Evolutionary conservation across 768 basidiomycete species (phyloP), one percentile per base, ranked within the genome.

Genomic region (Gymnopilus dilepis): DNA sequence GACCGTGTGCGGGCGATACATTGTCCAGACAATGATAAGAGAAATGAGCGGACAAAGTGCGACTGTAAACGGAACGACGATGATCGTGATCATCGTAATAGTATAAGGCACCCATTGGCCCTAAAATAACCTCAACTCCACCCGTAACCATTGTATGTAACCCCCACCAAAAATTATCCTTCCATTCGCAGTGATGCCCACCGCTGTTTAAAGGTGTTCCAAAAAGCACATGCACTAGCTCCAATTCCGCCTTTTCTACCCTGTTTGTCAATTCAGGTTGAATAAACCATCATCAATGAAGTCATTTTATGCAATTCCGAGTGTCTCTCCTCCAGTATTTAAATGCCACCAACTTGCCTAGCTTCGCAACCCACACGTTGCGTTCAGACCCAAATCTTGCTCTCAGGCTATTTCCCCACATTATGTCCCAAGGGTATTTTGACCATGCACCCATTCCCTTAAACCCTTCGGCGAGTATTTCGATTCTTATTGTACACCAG

Each of bases 211-310:
- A 55, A 28, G 54, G 28, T 26, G n/a, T 34, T 37, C 21, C 43
- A 15, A 33, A 50, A 41, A 28, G 42, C 60, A 56, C 48, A 50
- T 51, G 60, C 34, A 40, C 45, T 50, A 24, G 54, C 60, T 56
- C 55, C 60, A 61, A 40, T 50, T 31, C 47, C 28, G 47, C 6
- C 15, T 50, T 28, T 50, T 31, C 47, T 50, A 31, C 21, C 21
- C 26, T 53, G 26, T 22, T 22, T 19, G 45, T 19, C 30, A 47
- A 40, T 47, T 9, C 17, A 56, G 26, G 37, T 17, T 21, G 8
- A 47, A 31, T 38, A 24, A 38, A 21, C 22, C 62, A 56, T 63
- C 62, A 63, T 59, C 34, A n/a, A 63, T 63, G 62, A 63, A 63
- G 62, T 63, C 62, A 63, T 59, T 56, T 43, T 37, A 19, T 31